phyloP scores from a whole-genome alignment of 768 basidiomycete genomes.

The Suillus alpinus region DNA sequence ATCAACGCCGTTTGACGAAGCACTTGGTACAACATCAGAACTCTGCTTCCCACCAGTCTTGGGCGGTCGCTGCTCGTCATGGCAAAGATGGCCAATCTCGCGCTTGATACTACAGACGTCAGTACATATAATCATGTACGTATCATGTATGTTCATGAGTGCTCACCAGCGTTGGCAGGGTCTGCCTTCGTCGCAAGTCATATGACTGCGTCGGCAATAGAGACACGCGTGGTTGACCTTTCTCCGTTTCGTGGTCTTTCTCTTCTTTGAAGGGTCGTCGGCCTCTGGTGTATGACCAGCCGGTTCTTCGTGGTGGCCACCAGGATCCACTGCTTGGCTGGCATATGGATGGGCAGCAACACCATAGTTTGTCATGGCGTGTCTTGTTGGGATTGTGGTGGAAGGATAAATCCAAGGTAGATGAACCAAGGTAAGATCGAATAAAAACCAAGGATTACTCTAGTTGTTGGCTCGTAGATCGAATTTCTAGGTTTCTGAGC shows the following conservation, averaged over 20 bases:
- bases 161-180: conserved; percentile 93
- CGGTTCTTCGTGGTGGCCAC: conserved; percentile 25
- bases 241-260: conserved; percentile 56
- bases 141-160: conserved; percentile 7
- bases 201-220: conserved; percentile 90
- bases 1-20: conserved; percentile 28
- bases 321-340: conserved; percentile 13
- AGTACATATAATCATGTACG: conserved; percentile 10
- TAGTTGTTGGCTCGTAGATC: not conserved
- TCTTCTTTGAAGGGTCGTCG: conserved; percentile 34
- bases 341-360: conserved; percentile 23
- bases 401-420: not conserved
- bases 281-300: conserved; percentile 21
- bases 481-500: not conserved
- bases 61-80: conserved; percentile 70
- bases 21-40: conserved; percentile 14
- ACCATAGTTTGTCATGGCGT: conserved; percentile 26
- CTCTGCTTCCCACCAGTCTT: conserved; percentile 46
- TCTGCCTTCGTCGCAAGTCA: conserved; percentile 86
- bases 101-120: conserved; percentile 74
- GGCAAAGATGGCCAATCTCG: conserved; percentile 92
- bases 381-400: not conserved
- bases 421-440: not conserved
- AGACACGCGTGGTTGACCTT: conserved; percentile 94
- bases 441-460: not conserved